phyloP scores from a whole-genome alignment of 2,329 filamentous ascomycete species.

The Elsinoe australis region DNA sequence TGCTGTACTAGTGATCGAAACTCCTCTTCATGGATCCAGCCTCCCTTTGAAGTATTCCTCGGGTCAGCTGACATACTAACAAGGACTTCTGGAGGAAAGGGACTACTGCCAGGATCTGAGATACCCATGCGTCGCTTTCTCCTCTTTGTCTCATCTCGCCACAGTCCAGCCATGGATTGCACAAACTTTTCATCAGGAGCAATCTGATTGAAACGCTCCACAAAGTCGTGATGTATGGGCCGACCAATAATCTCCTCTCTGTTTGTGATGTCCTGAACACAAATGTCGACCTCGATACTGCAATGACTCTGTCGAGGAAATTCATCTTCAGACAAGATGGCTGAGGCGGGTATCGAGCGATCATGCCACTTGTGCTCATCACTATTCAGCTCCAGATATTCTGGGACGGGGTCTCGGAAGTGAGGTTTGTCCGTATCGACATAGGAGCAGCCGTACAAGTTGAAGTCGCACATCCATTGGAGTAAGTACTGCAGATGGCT shows the following conservation, averaged over 20 bases:
- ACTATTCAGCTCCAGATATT: conserved; percentile 54
- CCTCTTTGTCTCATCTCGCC: conserved; percentile 79
- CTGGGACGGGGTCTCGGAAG: conserved; percentile 71
- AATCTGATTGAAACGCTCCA: conserved; percentile 60
- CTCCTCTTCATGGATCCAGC: conserved; percentile 90
- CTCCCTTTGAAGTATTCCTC: conserved; percentile 61
- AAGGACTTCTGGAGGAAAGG: conserved; percentile 72
- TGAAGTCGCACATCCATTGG: conserved; percentile 99
- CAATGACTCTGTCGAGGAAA: conserved; percentile 80
- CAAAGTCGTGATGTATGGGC: conserved; percentile 78
- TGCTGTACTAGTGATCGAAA: conserved; percentile 58
- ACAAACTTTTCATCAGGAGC: conserved; percentile 70
- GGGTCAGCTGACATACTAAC: conserved; percentile 83
- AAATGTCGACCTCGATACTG: conserved; percentile 81
- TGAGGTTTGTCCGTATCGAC: conserved; percentile 62
- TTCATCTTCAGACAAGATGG: conserved; percentile 54
- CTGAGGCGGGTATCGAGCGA: conserved; percentile 53
- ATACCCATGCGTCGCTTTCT: conserved; percentile 65
- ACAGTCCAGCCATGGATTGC: conserved; percentile 86
- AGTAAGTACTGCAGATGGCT: conserved; percentile 85
- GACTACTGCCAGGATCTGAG: conserved; percentile 57
- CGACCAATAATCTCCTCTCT: conserved; percentile 66
- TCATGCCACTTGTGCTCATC: conserved; percentile 71
- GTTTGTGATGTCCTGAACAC: conserved; percentile 81
- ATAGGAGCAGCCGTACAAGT: conserved; percentile 87